Percentiles rank a stretch among this genome's conserved stretches.
These are phyloP conservation scores for Tricholoma hemisulphureum DNA, from an alignment of 768 basidiomycete species.

Conservation along the genomic window DNA sequence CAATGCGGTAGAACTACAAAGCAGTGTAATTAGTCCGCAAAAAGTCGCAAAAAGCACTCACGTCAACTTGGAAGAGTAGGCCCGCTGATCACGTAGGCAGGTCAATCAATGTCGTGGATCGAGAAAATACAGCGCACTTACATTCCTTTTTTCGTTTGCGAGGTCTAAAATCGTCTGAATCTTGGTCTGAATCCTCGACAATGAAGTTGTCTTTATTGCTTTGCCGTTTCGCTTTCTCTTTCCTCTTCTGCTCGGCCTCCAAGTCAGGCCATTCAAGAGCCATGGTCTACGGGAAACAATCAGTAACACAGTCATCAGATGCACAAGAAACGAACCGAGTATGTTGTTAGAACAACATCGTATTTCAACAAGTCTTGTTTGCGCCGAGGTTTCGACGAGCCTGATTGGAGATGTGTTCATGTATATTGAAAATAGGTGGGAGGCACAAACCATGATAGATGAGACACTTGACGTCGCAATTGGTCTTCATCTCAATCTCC, in stretches of 20 bases:
- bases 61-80: conserved; percentile 50
- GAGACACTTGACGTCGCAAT: conserved; percentile 44
- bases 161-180: conserved; percentile 22
- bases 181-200: conserved; percentile 37
- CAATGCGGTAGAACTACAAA: conserved; percentile 48
- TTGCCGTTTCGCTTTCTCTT: conserved; percentile 34
- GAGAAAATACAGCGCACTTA: conserved; percentile 8
- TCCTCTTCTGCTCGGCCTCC: conserved; percentile 47
- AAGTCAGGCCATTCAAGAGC: conserved; percentile 58
- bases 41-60: conserved; percentile 16
- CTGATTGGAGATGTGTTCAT: conserved; percentile 27
- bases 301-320: neutral
- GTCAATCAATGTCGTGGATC: neutral
- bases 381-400: conserved; percentile 44
- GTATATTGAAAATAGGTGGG: neutral
- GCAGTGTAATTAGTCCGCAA: neutral
- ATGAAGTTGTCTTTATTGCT: conserved; percentile 31
- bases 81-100: conserved; percentile 31
- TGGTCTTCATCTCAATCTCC: conserved; percentile 59
- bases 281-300: conserved; percentile 43
- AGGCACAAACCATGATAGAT: conserved; percentile 58
- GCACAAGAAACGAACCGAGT: conserved; percentile 31
- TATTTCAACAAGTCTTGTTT: conserved; percentile 50
- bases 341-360: conserved; percentile 65
- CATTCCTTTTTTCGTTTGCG: conserved; percentile 35